Evolutionary conservation across 2,329 filamentous ascomycete genomes (phyloP), one percentile per base, ranked within the genome.

Genomic region (Penicillium fuscoglaucum): DNA sequence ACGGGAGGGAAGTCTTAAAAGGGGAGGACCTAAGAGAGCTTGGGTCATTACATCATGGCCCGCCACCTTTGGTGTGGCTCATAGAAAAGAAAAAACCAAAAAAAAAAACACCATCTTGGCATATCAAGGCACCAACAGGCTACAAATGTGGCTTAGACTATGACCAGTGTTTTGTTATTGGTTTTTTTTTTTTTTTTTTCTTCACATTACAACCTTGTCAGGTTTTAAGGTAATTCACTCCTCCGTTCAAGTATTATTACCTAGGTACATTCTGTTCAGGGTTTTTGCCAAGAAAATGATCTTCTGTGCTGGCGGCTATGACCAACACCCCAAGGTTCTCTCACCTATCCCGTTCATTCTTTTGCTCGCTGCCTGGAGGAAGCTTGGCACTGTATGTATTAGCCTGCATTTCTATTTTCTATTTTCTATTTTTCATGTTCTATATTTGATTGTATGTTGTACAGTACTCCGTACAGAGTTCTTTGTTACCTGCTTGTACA

Each of bases 21-120:
- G 28, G 83, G 82, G 68, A 83, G 55, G 75, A 72, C 61, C 83
- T 71, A 19, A 39, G 47, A 82, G 74, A 4, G 83, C 68, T 85
- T 85, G 21, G 66, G 53, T 54, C 28, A 61, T 67, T 77, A 80
- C 52, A 71, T 73, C 52, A 74, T 74, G 0, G 74, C 57, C 50
- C 46, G 57, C 61, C 57, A 52, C 49, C 7, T 58, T 55, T 62
- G 61, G 61, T 60, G 61, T 64, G 61, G 61, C 61, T 54, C 40
- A 13, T n/a, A 8, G 0, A 12, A 40, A 10, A 12, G 9, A 10
- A 21, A 39, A 19, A 9, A 17, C 7, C 12, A 33, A 12, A 39
- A 19, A 9, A 9, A 17, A 15, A 12, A 33, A 13, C 5, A 13
- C 6, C 12, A 13, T 31, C 31, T 17, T 7, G 33, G 33, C 33